These are phyloP conservation scores for Sporothrix brunneoviolacea DNA, from an alignment of 2,329 filamentous ascomycete species.

Conservation along the genomic window DNA sequence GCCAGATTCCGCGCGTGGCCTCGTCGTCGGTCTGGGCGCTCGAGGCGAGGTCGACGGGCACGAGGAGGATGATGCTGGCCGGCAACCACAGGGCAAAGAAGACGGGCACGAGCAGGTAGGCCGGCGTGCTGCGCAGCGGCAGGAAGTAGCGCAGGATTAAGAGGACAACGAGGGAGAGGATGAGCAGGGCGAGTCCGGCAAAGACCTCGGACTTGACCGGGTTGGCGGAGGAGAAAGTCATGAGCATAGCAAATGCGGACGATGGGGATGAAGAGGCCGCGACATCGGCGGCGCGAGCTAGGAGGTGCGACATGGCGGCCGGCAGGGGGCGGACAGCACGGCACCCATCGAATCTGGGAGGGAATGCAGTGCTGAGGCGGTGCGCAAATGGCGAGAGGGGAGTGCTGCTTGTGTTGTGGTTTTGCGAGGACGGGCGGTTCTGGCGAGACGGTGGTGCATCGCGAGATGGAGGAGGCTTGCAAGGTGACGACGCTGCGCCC, in stretches of 20 bases:
- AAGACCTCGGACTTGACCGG: slow-evolving; percentile 77
- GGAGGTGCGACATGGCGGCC: slow-evolving; percentile 13
- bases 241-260: neutral
- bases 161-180: slow-evolving; percentile 70
- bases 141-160: slow-evolving; percentile 85
- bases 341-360: slow-evolving; percentile 9
- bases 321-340: slow-evolving; percentile 3
- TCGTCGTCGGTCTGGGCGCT: slow-evolving; percentile 67
- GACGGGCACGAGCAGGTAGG: slow-evolving; percentile 82
- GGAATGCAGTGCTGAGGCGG: neutral
- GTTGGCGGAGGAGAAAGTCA: slow-evolving; percentile 1
- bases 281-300: slow-evolving; percentile 7
- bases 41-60: slow-evolving; percentile 92
- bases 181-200: slow-evolving; percentile 61
- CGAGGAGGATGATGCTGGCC: slow-evolving; percentile 81
- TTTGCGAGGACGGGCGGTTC: no score
- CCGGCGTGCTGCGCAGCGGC: slow-evolving; percentile 81
- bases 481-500: no score
- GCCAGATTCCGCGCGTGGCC: slow-evolving; percentile 74
- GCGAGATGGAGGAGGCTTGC: neutral
- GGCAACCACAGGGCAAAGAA: slow-evolving; percentile 95
- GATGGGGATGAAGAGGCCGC: neutral
- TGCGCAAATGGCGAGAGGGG: neutral
- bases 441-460: no score
- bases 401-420: neutral